phyloP scores from a whole-genome alignment of 2,329 filamentous ascomycete genomes.

The Colletotrichum noveboracense region DNA sequence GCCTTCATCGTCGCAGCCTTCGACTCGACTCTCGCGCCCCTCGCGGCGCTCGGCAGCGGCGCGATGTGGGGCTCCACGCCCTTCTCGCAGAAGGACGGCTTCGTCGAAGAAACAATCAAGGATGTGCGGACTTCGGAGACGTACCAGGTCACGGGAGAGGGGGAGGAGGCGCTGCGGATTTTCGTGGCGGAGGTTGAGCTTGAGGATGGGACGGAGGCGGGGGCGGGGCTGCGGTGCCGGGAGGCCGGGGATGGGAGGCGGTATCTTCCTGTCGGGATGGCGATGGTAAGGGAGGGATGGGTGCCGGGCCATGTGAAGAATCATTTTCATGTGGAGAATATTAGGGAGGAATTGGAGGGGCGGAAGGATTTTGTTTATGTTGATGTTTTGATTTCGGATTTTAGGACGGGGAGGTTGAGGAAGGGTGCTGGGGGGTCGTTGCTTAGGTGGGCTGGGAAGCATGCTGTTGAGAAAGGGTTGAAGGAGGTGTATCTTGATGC shows the following conservation, averaged over 20 bases:
- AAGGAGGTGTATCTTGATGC: constrained; percentile 30
- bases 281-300: constrained; percentile 7
- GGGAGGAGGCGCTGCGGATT: constrained; percentile 28
- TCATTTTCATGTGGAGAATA: not conserved
- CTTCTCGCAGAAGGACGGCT: constrained; percentile 28
- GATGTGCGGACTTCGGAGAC: constrained; percentile 27
- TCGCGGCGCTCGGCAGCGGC: constrained; percentile 29
- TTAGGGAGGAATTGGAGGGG: not conserved
- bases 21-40: constrained; percentile 32
- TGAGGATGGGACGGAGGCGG: constrained; percentile 12
- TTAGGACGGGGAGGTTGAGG: not conserved
- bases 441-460: constrained; percentile 14
- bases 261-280: constrained; percentile 4
- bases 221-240: not conserved
- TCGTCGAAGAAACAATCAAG: constrained; percentile 24
- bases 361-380: constrained; percentile 16
- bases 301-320: constrained; percentile 14
- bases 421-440: constrained; percentile 15
- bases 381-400: constrained; percentile 25
- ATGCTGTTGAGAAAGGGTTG: not conserved
- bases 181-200: constrained; percentile 33
- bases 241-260: not conserved
- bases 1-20: constrained; percentile 34
- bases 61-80: constrained; percentile 32
- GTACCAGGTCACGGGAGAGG: constrained; percentile 25